Percentiles rank a stretch among this genome's conserved stretches.
Conservation (phyloP, 1,139 yeast genomes). For the Nematodospora anomalae region DNA sequence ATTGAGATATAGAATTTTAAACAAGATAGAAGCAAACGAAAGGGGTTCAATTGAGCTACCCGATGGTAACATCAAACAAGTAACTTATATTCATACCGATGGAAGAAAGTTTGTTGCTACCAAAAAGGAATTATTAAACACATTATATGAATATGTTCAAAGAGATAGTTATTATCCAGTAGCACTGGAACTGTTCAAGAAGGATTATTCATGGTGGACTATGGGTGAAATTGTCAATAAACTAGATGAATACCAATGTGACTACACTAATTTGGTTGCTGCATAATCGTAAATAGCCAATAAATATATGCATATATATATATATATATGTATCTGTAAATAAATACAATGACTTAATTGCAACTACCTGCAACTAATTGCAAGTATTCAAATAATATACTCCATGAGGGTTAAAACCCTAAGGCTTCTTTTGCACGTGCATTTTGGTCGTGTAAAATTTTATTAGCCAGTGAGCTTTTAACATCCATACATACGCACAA, state of each 20-base stretch:
- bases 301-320: background rate
- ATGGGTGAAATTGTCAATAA: conserved; percentile 43
- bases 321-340: conserved; percentile 1
- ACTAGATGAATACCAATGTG: conserved; percentile 35
- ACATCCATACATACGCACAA: background rate
- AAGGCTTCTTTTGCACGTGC: background rate
- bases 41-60: conserved; percentile 17
- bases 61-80: conserved; percentile 34
- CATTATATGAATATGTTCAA: conserved; percentile 54
- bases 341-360: no score
- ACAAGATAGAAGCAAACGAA: conserved; percentile 26
- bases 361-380: no score
- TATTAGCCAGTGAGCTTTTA: background rate
- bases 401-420: conserved; percentile 7
- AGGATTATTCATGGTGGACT: conserved; percentile 36
- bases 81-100: conserved; percentile 51
- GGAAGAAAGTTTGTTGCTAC: conserved; percentile 59
- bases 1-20: conserved; percentile 71
- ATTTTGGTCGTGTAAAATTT: background rate
- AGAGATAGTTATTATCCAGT: conserved; percentile 46
- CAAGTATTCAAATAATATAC: background rate
- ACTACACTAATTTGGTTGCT: conserved; percentile 28
- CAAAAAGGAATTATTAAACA: conserved; percentile 57
- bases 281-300: conserved; percentile 6
- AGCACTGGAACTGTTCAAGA: conserved; percentile 17